Base-by-base conservation (phyloP, 169 alveolate species). In the Plasmodium gonderi region DNA sequence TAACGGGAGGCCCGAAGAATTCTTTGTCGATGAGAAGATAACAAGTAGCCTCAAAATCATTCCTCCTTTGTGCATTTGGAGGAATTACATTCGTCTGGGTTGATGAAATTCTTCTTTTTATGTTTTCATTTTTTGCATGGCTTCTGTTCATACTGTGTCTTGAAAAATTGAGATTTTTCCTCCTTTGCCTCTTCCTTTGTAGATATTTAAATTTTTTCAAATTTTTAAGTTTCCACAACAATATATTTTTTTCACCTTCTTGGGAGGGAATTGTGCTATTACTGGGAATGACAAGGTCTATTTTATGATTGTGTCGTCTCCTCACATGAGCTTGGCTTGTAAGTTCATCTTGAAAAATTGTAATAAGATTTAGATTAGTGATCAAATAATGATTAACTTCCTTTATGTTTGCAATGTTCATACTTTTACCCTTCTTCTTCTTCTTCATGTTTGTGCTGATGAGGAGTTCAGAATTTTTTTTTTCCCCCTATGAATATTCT, bases 21-120 rank as follows among this genome's bases (percentile, higher is more conserved):
- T 87, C 93, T n/a, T 54, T 75, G 67, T 87, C 51, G 11, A 75
- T 74, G 14, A 87, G 38, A 20, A 87, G 33, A 54, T 72, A 75
- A 44, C 45, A 31, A 7, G 68, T 74, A 33, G 47, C 67, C 14
- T 31, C 36, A 82, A 69, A 82, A 12, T 80, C 47, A 0, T 60
- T 38, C 3, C 69, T 60, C 3, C 0, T 36, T 5, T 36, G n/a
- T 1, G 26, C 38, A 7, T 1, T 60, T 29, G 36, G 40, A 14
- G 72, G 17, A 60, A 36, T 5, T 60, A 29, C 72, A 23, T 60
- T 60, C 4, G n/a, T 23, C 36, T 60, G 33, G 9, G 26, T 20
- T 29, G 38, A 36, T 29, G 72, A 36, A 29, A 60, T n/a, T 60
- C 72, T 60, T 36, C 72, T 60, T 20, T 60, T 60, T 5, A 36